phyloP scores from a whole-genome alignment of 441 rosid species.

The Sinapis alba region DNA sequence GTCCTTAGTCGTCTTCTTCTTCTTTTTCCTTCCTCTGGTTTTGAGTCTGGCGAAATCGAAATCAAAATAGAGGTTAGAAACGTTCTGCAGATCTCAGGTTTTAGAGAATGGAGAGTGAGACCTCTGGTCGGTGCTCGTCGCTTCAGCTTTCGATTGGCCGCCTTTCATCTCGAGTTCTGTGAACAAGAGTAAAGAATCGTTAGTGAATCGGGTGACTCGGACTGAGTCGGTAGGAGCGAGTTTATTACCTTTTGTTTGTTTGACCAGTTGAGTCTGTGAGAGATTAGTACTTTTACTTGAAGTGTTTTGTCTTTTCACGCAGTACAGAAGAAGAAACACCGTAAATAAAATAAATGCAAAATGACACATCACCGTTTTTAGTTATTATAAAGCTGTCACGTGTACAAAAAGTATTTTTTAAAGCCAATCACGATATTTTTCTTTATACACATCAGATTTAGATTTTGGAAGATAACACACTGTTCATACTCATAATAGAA shows the following conservation, averaged over 20 bases:
- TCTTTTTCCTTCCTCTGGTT: constrained; percentile 59
- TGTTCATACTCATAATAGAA: no score
- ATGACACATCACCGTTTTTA: not conserved
- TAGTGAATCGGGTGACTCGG: constrained; percentile 38
- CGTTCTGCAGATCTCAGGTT: constrained; percentile 25
- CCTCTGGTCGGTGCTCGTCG: constrained; percentile 36
- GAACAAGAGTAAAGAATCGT: constrained; percentile 13
- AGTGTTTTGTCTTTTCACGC: not conserved
- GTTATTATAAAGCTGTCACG: not conserved
- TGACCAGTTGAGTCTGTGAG: not conserved
- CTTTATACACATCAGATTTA: no score
- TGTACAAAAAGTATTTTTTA: not conserved
- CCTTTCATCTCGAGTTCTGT: constrained; percentile 37
- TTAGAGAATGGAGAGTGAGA: not conserved
- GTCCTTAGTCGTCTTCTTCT: constrained; percentile 61
- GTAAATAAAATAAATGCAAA: not conserved
- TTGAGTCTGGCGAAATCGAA: constrained; percentile 46
- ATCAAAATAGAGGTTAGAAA: not conserved
- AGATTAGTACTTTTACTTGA: not conserved
- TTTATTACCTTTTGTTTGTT: constrained; percentile 16
- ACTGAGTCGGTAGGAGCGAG: constrained; percentile 36
- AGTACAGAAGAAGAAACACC: not conserved
- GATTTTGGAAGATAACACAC: no score
- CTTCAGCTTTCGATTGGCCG: constrained; percentile 29
- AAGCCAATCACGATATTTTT: no score